Percentiles rank a stretch among this genome's conserved stretches.
phyloP scores from a whole-genome alignment of 345 rosid genomes.

The Gossypium ekmanianum region DNA sequence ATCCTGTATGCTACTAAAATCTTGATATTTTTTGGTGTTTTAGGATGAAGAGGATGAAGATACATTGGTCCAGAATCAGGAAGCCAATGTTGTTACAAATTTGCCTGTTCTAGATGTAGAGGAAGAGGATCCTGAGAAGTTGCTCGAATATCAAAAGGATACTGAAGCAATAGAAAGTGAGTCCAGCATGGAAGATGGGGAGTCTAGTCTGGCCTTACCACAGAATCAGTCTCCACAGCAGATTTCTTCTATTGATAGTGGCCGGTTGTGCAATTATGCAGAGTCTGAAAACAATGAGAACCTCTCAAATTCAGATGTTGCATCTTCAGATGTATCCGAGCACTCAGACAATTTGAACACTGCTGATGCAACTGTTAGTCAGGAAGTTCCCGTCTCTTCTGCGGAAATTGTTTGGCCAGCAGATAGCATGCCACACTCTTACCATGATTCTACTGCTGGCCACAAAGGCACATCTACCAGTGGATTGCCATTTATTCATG shows the following conservation, averaged over 20 bases:
- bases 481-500: constrained; percentile 46
- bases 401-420: constrained; percentile 54
- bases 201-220: constrained; percentile 31
- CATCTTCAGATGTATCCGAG: constrained; percentile 32
- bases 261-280: neutral
- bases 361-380: constrained; percentile 38
- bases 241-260: constrained; percentile 15
- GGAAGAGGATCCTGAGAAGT: constrained; percentile 23
- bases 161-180: constrained; percentile 26
- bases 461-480: constrained; percentile 42
- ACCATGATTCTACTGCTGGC: constrained; percentile 37
- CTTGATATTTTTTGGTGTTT: constrained; percentile 4
- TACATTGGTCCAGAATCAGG: constrained; percentile 7
- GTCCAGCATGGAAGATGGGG: constrained; percentile 26
- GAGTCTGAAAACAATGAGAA: constrained; percentile 35
- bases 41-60: constrained; percentile 33
- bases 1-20: neutral
- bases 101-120: constrained; percentile 31
- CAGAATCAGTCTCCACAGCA: constrained; percentile 35
- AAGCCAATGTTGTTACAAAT: constrained; percentile 26
- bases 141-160: constrained; percentile 30
- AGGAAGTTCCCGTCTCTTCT: constrained; percentile 44
- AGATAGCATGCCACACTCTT: constrained; percentile 40
- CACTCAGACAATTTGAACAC: constrained; percentile 35
- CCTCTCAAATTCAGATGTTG: constrained; percentile 36